phyloP scores from a whole-genome alignment of 305 asterid genomes.

The Solanum hybrid region DNA sequence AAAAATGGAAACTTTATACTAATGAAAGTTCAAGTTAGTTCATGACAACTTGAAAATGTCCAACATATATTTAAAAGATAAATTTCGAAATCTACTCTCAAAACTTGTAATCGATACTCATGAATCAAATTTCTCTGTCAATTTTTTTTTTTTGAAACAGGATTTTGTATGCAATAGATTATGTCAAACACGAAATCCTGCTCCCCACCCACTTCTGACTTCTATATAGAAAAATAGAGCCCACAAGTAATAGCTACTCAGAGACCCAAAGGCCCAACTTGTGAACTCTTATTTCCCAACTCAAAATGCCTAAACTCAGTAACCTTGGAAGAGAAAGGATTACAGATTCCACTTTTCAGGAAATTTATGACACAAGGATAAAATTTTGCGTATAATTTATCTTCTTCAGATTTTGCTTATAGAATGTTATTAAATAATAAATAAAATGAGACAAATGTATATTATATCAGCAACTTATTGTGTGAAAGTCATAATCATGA shows the following conservation, averaged over 20 bases:
- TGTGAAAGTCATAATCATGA: background rate
- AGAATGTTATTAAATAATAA: too few species aligned
- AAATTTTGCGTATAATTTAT: too few species aligned
- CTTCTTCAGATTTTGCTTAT: too few species aligned
- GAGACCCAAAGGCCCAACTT: background rate
- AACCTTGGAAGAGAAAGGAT: background rate
- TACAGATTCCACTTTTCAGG: too few species aligned
- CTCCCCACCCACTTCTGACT: background rate
- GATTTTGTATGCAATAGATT: background rate
- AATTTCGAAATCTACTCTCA: too few species aligned
- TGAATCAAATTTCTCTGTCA: too few species aligned
- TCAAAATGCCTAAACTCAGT: background rate
- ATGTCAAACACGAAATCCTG: background rate
- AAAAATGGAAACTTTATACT: too few species aligned
- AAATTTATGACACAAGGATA: background rate
- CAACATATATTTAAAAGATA: too few species aligned
- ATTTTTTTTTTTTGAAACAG: background rate
- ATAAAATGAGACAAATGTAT: background rate
- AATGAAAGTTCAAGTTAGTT: background rate
- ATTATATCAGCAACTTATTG: background rate
- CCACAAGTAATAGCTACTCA: background rate
- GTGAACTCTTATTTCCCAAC: background rate
- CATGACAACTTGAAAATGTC: background rate
- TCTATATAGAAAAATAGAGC: background rate
- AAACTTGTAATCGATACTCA: background rate